Evolutionary conservation across 2,329 filamentous ascomycete genomes (phyloP), one percentile per base, ranked within the genome.

Genomic region (Curvularia spicifera): DNA sequence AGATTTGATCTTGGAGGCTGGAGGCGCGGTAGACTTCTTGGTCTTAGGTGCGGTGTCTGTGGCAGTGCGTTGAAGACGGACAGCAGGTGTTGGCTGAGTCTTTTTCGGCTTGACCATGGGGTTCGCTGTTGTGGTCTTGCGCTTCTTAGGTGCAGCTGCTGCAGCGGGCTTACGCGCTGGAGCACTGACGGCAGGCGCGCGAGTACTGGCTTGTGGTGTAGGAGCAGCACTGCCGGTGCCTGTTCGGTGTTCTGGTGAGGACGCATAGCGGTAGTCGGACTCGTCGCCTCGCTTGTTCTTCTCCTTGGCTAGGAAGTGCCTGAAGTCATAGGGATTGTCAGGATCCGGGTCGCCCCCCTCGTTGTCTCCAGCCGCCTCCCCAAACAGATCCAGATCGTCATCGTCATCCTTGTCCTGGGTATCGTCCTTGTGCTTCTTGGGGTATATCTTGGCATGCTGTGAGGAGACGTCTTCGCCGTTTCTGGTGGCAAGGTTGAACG

Each of bases 401-500:
- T 66, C 66, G 4, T 56, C 67, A 1, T 77, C 74, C n/a, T 69
- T 70, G 56, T 66, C 59, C 5, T 59, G 64, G 50, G 61, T 71
- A 40, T 54, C 61, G 37, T 66, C 64, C 48, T 65, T 71, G 57
- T 56, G 54, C 52, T 69, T 74, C 61, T 62, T 67, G 7, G 66
- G 71, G 49, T 70, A 78, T 81, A 95, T 82, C 59, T 91, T 91
- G 9, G 87, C 82, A 71, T 91, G 88, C 70, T 89, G 83, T 49
- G 86, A 83, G 47, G 85, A 83, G 40, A 96, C 81, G 68, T 84
- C 86, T 29, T 85, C 84, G 52, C 83, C 78, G 65, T 91, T 86
- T 47, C 85, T 2, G 89, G 91, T 13, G 87, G 87, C 54, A 84
- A 97, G 79, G 76, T 97, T 97, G 89, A 97, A 93, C 70, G 91